A percentile compares a stretch with the other conserved stretches of the same genome.
Conservation (phyloP, 2,329 filamentous ascomycete genomes). For the Chrysoporthe austroafricana region DNA sequence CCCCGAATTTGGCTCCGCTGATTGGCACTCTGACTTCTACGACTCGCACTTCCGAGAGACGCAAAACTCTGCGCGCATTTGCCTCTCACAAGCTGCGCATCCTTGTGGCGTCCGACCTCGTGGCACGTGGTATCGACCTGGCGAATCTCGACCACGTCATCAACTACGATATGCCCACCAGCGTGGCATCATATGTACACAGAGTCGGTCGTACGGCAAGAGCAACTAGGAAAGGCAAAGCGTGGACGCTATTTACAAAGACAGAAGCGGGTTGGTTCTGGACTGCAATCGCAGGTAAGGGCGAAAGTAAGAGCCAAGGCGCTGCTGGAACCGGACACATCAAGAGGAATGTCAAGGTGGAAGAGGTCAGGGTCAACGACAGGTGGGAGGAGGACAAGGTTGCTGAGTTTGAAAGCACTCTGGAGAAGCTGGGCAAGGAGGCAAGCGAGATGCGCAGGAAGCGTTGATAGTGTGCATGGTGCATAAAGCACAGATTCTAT, state of each 20-base stretch:
- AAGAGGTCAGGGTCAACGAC: conserved; percentile 49
- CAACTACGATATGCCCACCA: conserved; percentile 90
- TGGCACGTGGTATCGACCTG: conserved; percentile 87
- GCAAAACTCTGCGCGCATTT: conserved; percentile 71
- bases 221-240: conserved; percentile 73
- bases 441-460: conserved; percentile 46
- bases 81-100: conserved; percentile 65
- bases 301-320: conserved; percentile 50
- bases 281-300: conserved; percentile 71
- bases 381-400: conserved; percentile 54
- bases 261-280: conserved; percentile 91
- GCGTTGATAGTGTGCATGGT: background rate
- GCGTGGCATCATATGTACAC: conserved; percentile 83
- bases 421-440: conserved; percentile 66
- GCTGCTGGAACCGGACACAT: conserved; percentile 46
- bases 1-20: conserved; percentile 57
- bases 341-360: conserved; percentile 49
- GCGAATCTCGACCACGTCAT: conserved; percentile 79
- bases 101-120: conserved; percentile 90
- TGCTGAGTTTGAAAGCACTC: conserved; percentile 56
- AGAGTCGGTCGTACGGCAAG: conserved; percentile 89
- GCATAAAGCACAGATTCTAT: background rate
- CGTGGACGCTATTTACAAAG: conserved; percentile 85
- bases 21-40: conserved; percentile 78
- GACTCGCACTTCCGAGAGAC: conserved; percentile 71